Percentiles rank a stretch among this genome's conserved stretches.
Conservation (phyloP, 768 basidiomycete genomes). For the Pleurotus tuoliensis region DNA sequence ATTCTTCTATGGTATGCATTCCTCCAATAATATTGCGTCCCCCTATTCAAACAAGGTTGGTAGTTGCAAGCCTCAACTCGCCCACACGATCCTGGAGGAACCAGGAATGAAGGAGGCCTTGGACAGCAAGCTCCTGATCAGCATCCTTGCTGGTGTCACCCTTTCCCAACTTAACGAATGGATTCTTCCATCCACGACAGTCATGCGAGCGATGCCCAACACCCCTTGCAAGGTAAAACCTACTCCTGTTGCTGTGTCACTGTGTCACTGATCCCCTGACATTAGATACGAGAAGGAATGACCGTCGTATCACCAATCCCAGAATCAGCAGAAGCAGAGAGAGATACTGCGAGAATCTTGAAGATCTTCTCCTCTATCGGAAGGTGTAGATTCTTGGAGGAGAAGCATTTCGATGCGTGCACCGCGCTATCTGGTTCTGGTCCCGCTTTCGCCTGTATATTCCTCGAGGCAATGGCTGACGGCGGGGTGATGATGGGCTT, state of each 20-base stretch:
- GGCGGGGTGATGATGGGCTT: constrained; percentile 99
- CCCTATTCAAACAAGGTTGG: background rate
- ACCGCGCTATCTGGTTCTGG: constrained; percentile 96
- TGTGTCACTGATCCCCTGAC: background rate
- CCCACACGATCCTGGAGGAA: constrained; percentile 66
- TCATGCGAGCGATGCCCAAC: constrained; percentile 98
- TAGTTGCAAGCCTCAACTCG: constrained; percentile 94
- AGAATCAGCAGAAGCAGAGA: constrained; percentile 43
- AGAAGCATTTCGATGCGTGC: constrained; percentile 98
- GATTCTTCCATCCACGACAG: constrained; percentile 74
- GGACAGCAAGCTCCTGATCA: constrained; percentile 88
- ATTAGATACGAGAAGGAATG: constrained; percentile 98
- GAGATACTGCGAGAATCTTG: constrained; percentile 69
- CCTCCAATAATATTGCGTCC: background rate
- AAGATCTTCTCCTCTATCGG: constrained; percentile 98
- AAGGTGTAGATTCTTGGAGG: constrained; percentile 91
- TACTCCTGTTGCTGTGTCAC: too few relatives aligned
- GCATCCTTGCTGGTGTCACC: constrained; percentile 96
- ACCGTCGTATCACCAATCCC: constrained; percentile 83
- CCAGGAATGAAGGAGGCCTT: constrained; percentile 80
- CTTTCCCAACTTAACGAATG: constrained; percentile 73
- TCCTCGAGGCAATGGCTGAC: constrained; percentile 98
- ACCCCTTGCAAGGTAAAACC: constrained; percentile 82
- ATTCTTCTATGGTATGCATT: constrained; percentile 77
- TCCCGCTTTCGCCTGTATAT: constrained; percentile 94